Base-by-base conservation (phyloP, 345 rosid genomes). In the Lepidium didymum region DNA sequence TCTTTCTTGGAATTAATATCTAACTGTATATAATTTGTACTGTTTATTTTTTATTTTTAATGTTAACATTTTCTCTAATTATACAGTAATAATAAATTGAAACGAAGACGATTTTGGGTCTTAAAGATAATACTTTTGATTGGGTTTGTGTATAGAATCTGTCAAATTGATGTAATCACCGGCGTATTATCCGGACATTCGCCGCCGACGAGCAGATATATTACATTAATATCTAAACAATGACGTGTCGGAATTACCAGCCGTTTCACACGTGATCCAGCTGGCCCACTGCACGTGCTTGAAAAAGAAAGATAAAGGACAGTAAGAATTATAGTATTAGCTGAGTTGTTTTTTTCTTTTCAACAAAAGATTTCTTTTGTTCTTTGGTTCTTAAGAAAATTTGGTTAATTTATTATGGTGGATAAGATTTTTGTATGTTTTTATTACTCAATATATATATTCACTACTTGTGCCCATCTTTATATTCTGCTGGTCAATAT, bases 161-260 rank as follows among this genome's bases (percentile, higher is more conserved):
- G 45, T 8, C 68, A 61, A 29, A 19, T 62, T 25, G 40, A 35
- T 36, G 21, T 23, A 70, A 70, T 62, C 63, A 62, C 63, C 56
- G 69, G 69, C 75, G 62, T 70, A 38, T 70, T 70, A 35, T 16
- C 61, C 63, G 69, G 62, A 43, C 62, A 53, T 43, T 44, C 62
- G 56, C 6, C 56, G 69, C 56, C 55, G 47, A 44, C 63, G 55
- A 70, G 1, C 29, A 40, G 52, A 61, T 53, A 53, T 50, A 57
- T 69, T 11, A 62, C 31, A 70, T 50, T 33, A 19, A 31, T 58
- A 49, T 51, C 11, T 0, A 50, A 50, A 50, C 10, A 42, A 21
- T 51, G 60, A 61, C 19, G 61, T 61, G 52, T 69, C 27, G 9
- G 61, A 61, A 69, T 37, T 13, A 60, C 27, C 25, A 59, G 47